Conservation (phyloP, 1,139 yeast species). For the Kodamaea ohmeri region DNA sequence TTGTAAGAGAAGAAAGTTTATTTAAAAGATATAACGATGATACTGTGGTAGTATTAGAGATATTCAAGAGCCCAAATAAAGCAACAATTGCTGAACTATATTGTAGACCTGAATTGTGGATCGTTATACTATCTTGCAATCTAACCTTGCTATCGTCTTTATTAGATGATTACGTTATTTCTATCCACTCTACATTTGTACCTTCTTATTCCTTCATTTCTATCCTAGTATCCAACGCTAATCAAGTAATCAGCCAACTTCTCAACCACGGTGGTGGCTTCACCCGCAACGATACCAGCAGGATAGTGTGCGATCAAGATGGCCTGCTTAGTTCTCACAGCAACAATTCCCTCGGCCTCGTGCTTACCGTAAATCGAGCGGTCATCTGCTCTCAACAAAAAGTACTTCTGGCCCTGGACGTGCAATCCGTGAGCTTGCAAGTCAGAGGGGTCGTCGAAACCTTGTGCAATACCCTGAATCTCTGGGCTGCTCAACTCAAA, state of each 20-base stretch:
- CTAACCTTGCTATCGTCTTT: too few relatives aligned
- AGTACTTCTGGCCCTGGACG: slow-evolving; percentile 81
- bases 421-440: slow-evolving; percentile 87
- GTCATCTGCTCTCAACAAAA: slow-evolving; percentile 84
- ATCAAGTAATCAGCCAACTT: slow-evolving; percentile 93
- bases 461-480: slow-evolving; percentile 69
- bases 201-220: background rate
- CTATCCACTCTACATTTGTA: too few relatives aligned
- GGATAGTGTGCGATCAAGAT: slow-evolving; percentile 94
- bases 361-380: slow-evolving; percentile 94
- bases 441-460: slow-evolving; percentile 74
- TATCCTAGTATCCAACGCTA: slow-evolving; percentile 71
- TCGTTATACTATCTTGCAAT: too few relatives aligned
- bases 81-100: too few relatives aligned
- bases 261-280: slow-evolving; percentile 91
- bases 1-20: slow-evolving; percentile 7
- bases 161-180: too few relatives aligned
- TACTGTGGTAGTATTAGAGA: too few relatives aligned
- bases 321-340: slow-evolving; percentile 93
- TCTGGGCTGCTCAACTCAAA: slow-evolving; percentile 70
- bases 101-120: too few relatives aligned
- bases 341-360: slow-evolving; percentile 79
- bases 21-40: too few relatives aligned
- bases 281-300: slow-evolving; percentile 85
- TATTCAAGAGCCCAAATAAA: too few relatives aligned